These are phyloP conservation scores for Paramecium octaurelia DNA, from an alignment of 73 alveolate species.

Conservation along the genomic window DNA sequence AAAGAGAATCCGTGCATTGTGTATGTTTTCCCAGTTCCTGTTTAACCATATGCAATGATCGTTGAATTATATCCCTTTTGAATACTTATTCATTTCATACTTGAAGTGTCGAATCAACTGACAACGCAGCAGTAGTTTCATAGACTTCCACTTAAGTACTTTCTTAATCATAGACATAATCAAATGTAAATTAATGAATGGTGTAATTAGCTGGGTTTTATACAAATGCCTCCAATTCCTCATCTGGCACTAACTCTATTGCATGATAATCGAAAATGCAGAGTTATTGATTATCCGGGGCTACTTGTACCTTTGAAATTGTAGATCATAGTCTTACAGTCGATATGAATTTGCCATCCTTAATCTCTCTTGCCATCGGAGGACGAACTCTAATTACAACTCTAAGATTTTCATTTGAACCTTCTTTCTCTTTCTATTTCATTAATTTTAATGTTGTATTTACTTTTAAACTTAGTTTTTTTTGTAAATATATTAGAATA, in stretches of 20 bases:
- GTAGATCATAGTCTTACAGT: conserved; percentile 56
- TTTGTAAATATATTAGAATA: not conserved
- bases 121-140: conserved; percentile 70
- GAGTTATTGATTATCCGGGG: conserved; percentile 68
- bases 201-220: conserved; percentile 31
- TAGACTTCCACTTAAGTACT: conserved; percentile 74
- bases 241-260: conserved; percentile 69
- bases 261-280: conserved; percentile 80
- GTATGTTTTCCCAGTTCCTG: conserved; percentile 91
- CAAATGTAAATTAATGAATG: conserved; percentile 82
- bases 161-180: conserved; percentile 76
- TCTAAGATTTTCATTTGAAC: conserved; percentile 70
- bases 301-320: conserved; percentile 54
- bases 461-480: not conserved
- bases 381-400: conserved; percentile 85
- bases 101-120: conserved; percentile 73
- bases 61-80: conserved; percentile 79
- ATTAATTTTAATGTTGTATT: not conserved
- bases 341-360: conserved; percentile 72
- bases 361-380: conserved; percentile 80
- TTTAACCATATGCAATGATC: conserved; percentile 83
- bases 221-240: conserved; percentile 69
- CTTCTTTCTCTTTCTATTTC: not conserved
- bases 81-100: not conserved
- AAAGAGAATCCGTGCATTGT: conserved; percentile 84